Percentiles rank a stretch among this genome's conserved stretches.
Conservation (phyloP, 2,329 filamentous ascomycete species). For the Drechmeria coniospora region DNA sequence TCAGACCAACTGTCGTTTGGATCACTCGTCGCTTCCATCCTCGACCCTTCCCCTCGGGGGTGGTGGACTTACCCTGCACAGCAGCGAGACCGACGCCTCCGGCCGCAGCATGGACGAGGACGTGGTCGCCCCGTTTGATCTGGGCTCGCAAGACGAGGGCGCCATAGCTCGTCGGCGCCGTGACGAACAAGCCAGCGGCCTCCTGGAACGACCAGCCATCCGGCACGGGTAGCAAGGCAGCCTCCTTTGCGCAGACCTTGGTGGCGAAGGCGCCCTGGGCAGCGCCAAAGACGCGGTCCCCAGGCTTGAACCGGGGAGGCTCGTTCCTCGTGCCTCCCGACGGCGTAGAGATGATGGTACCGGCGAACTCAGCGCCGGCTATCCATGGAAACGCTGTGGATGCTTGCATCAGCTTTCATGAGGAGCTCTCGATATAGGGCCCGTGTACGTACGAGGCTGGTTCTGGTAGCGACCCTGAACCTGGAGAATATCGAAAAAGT, state of each 20-base stretch:
- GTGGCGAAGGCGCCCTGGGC: constrained; percentile 77
- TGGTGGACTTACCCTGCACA: constrained; percentile 60
- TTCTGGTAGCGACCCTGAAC: constrained; percentile 92
- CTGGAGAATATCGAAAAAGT: constrained; percentile 96
- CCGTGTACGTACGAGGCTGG: constrained; percentile 57
- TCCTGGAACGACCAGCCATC: constrained; percentile 70
- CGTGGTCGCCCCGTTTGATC: constrained; percentile 66
- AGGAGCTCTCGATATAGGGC: no score
- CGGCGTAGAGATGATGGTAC: constrained; percentile 55
- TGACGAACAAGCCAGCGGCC: constrained; percentile 80
- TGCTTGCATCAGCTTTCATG: neutral
- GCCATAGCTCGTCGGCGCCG: constrained; percentile 78
- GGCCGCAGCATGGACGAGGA: constrained; percentile 82
- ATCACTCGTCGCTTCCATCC: no score
- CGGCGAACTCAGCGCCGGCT: constrained; percentile 75
- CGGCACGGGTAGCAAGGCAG: constrained; percentile 56
- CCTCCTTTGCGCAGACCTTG: constrained; percentile 51
- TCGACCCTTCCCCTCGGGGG: no score
- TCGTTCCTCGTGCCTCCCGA: constrained; percentile 20
- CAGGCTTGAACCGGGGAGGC: constrained; percentile 52
- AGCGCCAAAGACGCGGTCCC: constrained; percentile 76
- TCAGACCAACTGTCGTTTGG: neutral
- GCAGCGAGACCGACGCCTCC: constrained; percentile 84
- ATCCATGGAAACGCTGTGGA: constrained; percentile 62
- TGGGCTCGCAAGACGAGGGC: constrained; percentile 65